Evolutionary conservation across 176 grass and related monocot genomes (phyloP).

Genomic region (Panicum miliaceum): DNA sequence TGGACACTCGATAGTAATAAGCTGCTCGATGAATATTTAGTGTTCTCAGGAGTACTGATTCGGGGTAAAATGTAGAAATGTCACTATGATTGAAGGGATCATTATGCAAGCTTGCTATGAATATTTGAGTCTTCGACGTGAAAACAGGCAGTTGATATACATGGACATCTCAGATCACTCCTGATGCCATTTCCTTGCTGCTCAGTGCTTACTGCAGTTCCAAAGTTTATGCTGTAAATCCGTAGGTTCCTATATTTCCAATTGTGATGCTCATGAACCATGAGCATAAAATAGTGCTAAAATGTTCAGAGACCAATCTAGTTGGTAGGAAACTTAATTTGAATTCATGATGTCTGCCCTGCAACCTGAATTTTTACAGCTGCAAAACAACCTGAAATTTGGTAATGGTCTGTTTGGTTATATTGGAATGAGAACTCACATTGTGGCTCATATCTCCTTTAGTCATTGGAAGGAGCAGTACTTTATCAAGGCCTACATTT

Average conservation of each 20-base stretch:
- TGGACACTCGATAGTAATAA: background rate
- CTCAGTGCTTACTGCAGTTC: background rate
- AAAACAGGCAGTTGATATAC: background rate
- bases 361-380: background rate
- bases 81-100: slow-evolving; percentile 1
- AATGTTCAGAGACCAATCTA: background rate
- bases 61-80: background rate
- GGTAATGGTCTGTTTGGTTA: background rate
- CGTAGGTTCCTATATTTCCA: background rate
- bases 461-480: background rate
- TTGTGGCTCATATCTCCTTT: background rate
- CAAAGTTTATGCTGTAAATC: background rate
- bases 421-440: background rate
- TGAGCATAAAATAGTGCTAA: background rate
- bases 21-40: background rate
- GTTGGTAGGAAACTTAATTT: background rate
- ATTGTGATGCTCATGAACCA: background rate
- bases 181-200: slow-evolving; percentile 1
- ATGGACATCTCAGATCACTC: background rate
- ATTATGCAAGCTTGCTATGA: background rate
- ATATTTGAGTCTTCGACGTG: background rate
- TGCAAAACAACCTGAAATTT: background rate
- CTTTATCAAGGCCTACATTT: background rate
- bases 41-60: slow-evolving; percentile 12
- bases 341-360: background rate